Evolutionary conservation across 1,284 basidiomycete species (phyloP).

Genomic region (Rhodotorula sp.): DNA sequence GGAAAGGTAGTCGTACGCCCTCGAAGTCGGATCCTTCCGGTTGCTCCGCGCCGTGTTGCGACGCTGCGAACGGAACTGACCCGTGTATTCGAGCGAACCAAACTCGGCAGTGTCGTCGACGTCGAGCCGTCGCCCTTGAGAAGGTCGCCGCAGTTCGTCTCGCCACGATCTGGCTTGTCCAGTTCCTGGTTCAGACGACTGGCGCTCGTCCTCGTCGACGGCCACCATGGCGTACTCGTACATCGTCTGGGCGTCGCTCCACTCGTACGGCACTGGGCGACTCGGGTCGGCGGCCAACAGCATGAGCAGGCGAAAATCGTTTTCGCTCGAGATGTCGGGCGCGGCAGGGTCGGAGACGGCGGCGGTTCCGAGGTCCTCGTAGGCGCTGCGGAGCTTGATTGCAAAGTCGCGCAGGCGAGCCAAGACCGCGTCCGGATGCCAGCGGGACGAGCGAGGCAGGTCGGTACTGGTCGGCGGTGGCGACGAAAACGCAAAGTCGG

Average conservation of each 20-base stretch:
- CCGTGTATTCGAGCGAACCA: not conserved
- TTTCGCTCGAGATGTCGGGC: constrained; percentile 7
- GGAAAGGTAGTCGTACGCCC: constrained; percentile 31
- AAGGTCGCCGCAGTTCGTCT: not conserved
- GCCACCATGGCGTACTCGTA: constrained; percentile 20
- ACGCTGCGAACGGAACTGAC: constrained; percentile 15
- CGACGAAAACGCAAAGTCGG: not conserved
- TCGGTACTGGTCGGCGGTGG: not conserved
- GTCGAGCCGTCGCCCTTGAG: constrained; percentile 4
- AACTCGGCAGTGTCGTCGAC: not conserved
- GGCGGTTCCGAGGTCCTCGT: constrained; percentile 26
- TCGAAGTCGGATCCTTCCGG: too few species aligned
- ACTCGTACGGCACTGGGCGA: constrained; percentile 11
- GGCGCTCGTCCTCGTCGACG: not conserved
- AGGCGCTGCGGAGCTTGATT: constrained; percentile 31
- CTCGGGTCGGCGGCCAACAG: constrained; percentile 18
- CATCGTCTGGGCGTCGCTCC: constrained; percentile 10
- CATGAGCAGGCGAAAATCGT: constrained; percentile 19
- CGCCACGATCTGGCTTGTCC: not conserved
- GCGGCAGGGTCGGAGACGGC: not conserved
- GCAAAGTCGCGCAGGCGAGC: constrained; percentile 5
- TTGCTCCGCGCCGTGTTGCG: not conserved
- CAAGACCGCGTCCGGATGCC: constrained; percentile 5
- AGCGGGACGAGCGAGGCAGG: not conserved
- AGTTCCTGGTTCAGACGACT: not conserved